These are phyloP conservation scores for Scheffersomyces lignosus DNA, from an alignment of 805 yeast species.

Conservation along the genomic window DNA sequence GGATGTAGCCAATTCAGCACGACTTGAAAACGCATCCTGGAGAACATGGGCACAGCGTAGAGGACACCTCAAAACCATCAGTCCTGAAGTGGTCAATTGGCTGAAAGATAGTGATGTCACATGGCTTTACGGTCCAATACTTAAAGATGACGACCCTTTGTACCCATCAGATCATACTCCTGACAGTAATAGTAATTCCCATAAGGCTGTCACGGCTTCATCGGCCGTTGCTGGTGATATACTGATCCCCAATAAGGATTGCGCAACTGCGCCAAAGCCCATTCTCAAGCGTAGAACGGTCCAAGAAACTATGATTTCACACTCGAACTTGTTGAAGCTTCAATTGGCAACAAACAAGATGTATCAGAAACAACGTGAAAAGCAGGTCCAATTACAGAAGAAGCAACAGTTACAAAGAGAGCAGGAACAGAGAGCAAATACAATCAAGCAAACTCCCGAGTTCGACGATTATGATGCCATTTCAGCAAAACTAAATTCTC, in stretches of 20 bases:
- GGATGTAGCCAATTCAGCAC: conserved; percentile 61
- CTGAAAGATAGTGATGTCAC: conserved; percentile 95
- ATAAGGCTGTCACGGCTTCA: conserved; percentile 31
- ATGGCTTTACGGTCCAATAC: conserved; percentile 94
- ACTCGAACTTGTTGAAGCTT: conserved; percentile 46
- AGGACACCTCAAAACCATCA: conserved; percentile 66
- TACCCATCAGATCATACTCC: conserved; percentile 8
- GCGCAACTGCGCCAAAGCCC: conserved; percentile 56
- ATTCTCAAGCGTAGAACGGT: conserved; percentile 85
- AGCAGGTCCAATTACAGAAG: conserved; percentile 12
- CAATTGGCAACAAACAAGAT: conserved; percentile 40
- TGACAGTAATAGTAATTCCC: conserved; percentile 4
- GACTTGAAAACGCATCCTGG: conserved; percentile 88
- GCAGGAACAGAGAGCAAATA: conserved; percentile 4
- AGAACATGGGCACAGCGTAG: conserved; percentile 91
- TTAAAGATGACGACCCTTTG: conserved; percentile 38
- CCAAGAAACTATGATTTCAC: conserved; percentile 74
- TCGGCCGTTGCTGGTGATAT: conserved; percentile 47
- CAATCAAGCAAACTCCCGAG: conserved; percentile 33
- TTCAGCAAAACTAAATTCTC: conserved; percentile 42
- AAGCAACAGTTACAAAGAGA: conserved; percentile 8
- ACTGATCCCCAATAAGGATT: conserved; percentile 33
- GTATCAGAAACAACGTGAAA: conserved; percentile 32
- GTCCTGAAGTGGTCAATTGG: conserved; percentile 88
- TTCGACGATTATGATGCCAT: conserved; percentile 46